Evolutionary conservation across 2,329 filamentous ascomycete genomes (phyloP).

Genomic region (Bipolaris gigantea): DNA sequence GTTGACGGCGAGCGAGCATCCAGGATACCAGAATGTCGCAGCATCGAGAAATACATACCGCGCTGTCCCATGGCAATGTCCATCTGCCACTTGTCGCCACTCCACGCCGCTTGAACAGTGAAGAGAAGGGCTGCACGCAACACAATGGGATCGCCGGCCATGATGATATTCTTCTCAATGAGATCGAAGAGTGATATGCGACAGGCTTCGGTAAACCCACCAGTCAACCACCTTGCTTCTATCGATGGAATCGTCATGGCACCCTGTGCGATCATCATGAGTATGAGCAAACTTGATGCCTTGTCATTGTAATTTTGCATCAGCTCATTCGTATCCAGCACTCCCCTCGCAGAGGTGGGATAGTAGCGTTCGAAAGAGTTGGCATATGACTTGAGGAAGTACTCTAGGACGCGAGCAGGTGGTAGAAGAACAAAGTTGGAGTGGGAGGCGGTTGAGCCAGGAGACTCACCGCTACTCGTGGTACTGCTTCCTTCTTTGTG

Average conservation of each 20-base stretch:
- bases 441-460: constrained; percentile 50
- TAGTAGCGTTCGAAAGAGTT: constrained; percentile 69
- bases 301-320: constrained; percentile 64
- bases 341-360: constrained; percentile 61
- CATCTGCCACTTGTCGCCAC: constrained; percentile 77
- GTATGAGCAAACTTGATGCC: constrained; percentile 65
- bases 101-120: constrained; percentile 70
- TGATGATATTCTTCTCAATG: constrained; percentile 70
- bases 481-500: constrained; percentile 58
- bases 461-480: constrained; percentile 48
- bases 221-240: constrained; percentile 66
- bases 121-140: constrained; percentile 69
- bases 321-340: constrained; percentile 68
- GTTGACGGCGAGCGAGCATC: constrained; percentile 55
- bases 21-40: constrained; percentile 69
- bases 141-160: constrained; percentile 66
- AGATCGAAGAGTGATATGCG: constrained; percentile 72
- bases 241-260: constrained; percentile 66
- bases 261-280: constrained; percentile 74
- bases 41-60: constrained; percentile 73
- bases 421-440: constrained; percentile 68
- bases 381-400: constrained; percentile 67
- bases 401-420: constrained; percentile 66
- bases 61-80: constrained; percentile 74
- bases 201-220: constrained; percentile 69